These are phyloP conservation scores for Xerocomus amazonicus DNA, from an alignment of 1,284 basidiomycete species.

Conservation along the genomic window DNA sequence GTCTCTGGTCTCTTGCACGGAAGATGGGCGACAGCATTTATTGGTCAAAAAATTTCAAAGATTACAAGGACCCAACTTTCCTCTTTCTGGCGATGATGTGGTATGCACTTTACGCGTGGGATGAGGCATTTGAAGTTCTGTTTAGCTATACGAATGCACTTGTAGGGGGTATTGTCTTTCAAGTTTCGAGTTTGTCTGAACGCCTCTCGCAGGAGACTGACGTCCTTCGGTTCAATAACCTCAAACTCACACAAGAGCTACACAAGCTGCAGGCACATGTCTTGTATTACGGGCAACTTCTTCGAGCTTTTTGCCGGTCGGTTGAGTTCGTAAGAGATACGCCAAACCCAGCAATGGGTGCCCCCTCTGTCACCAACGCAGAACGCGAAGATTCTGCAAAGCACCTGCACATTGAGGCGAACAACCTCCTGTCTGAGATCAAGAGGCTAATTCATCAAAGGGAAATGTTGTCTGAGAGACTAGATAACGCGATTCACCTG, in stretches of 20 bases:
- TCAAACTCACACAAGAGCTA: constrained; percentile 43
- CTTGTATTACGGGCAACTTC: constrained; percentile 47
- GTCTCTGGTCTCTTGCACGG: constrained; percentile 32
- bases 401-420: constrained; percentile 42
- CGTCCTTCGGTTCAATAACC: constrained; percentile 37
- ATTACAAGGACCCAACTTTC: constrained; percentile 49
- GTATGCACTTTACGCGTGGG: constrained; percentile 58
- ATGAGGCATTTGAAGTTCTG: constrained; percentile 48
- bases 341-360: constrained; percentile 42
- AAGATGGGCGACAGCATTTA: constrained; percentile 43
- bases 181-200: background rate
- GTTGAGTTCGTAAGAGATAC: constrained; percentile 45
- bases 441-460: constrained; percentile 41
- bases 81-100: constrained; percentile 51
- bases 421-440: constrained; percentile 44
- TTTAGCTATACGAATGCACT: constrained; percentile 44
- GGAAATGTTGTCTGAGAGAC: constrained; percentile 41
- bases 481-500: constrained; percentile 51
- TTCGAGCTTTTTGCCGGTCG: constrained; percentile 48
- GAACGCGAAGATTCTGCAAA: constrained; percentile 23
- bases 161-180: constrained; percentile 30
- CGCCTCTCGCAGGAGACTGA: constrained; percentile 38
- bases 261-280: constrained; percentile 52
- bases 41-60: constrained; percentile 49
- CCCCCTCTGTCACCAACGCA: constrained; percentile 9